These are phyloP conservation scores for Pseudocercospora crystallina DNA, from an alignment of 2,329 filamentous ascomycete genomes.

Conservation along the genomic window DNA sequence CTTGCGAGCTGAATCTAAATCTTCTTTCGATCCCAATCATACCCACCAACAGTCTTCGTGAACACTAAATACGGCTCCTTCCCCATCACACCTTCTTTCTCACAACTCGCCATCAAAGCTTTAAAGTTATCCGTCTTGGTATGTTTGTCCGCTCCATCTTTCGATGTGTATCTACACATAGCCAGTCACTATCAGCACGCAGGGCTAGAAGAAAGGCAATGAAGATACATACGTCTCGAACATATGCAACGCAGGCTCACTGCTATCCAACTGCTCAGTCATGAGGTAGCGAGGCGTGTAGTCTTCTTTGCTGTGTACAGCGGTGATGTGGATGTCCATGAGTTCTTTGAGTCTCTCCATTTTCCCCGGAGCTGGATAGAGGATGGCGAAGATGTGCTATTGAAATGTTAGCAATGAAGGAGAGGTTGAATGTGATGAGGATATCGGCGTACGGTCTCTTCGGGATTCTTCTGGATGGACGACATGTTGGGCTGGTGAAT, in stretches of 20 bases:
- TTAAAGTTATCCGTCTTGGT: constrained; percentile 23
- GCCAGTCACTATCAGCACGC: neutral
- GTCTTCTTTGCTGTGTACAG: constrained; percentile 22
- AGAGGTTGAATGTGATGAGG: too few relatives aligned
- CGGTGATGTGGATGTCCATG: constrained; percentile 17
- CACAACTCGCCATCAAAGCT: constrained; percentile 13
- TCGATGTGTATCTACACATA: constrained; percentile 17
- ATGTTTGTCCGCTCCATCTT: constrained; percentile 21
- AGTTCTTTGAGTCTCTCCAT: constrained; percentile 19
- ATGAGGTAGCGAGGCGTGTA: constrained; percentile 25
- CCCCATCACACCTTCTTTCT: constrained; percentile 22
- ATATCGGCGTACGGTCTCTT: constrained; percentile 7
- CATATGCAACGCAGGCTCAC: constrained; percentile 24
- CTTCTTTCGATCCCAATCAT: constrained; percentile 23
- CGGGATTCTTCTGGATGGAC: constrained; percentile 12
- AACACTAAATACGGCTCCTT: constrained; percentile 22
- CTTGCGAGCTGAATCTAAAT: neutral
- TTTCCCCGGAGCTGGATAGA: constrained; percentile 21
- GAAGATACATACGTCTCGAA: constrained; percentile 22
- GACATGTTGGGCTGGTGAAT: constrained; percentile 4
- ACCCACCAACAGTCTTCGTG: constrained; percentile 24
- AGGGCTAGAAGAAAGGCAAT: neutral
- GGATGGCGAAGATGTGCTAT: constrained; percentile 19
- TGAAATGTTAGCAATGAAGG: too few relatives aligned
- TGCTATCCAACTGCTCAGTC: constrained; percentile 24